Base-by-base conservation (phyloP, 179 eudicot genomes). In the Monotropa hypopitys region DNA sequence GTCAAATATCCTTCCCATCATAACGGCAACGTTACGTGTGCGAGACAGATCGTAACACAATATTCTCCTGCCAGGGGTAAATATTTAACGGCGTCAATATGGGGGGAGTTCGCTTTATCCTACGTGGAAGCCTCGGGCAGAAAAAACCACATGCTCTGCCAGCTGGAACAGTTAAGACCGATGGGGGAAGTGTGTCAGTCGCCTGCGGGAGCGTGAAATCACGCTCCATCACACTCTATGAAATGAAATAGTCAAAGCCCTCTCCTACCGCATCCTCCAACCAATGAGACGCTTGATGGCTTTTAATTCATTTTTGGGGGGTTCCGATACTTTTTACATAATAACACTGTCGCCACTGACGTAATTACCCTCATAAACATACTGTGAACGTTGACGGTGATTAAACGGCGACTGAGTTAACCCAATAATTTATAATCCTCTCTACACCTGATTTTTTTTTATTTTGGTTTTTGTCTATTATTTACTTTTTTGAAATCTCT, bases 141-240 rank as follows among this genome's bases (percentile, higher is more conserved):
- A 30, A 43, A 38, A n/a, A 12, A 21, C 76, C 81, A 72, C 81
- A 73, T 30, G 81, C 35, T 20, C 45, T 32, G 53, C 73, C 77
- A 73, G 51, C 47, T 79, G 81, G 72, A 38, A 4, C 15, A 42
- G 66, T 63, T 51, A n/a, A 63, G 40, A 26, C 40, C 76, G 42
- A 15, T 49, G 10, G 40, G 7, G 15, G 30, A 65, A 73, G 77
- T 73, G 81, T 79, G 81, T 73, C 76, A 26, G 73, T 18, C 77
- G 51, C 46, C 56, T 11, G 15, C 1, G 1, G 35, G 54, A 77
- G 50, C 77, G 73, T 79, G 77, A 47, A 21, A 12, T 26, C 75
- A 78, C 57, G 38, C 67, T 74, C 33, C 5, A n/a, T n/a, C n/a
- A n/a, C n/a, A n/a, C n/a, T n/a, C n/a, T n/a, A n/a, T n/a, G n/a